Evolutionary conservation across 148 eudicot genomes (phyloP), one percentile per base, ranked within the genome.

Genomic region (Polygonum aviculare): DNA sequence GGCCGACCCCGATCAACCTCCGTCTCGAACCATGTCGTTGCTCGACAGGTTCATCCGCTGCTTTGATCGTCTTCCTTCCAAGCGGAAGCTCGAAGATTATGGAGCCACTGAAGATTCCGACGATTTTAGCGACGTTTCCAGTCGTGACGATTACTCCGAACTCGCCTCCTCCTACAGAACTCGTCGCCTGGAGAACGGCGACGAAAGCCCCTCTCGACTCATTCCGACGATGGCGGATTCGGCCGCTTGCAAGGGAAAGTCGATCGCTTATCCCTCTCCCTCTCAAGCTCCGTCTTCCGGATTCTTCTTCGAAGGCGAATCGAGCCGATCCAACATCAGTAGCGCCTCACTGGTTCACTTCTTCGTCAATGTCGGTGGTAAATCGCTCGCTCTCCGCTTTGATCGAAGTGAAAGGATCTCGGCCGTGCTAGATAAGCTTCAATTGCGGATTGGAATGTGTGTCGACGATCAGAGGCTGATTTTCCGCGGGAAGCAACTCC

Each of bases 401-500:
- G 73, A 84, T 50, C 62, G 71, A 12, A 36, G 67, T 2, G 98
- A 90, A 54, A 85, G 92, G 0, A 83, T 95, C 4, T 76, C 79
- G 50, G 36, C 73, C 12, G 41, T 95, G 1, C 94, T 87, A 38
- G 69, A 78, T 33, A 77, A 78, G 15, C 85, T 95, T 3, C 74
- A 83, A 1, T 22, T 69, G 5, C 15, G 81, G 1, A 90, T 91
- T 0, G 85, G 90, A 1, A 88, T 16, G 41, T 7, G 12, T 57
- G 22, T 11, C 33, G 21, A 16, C 19, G 86, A 84, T 45, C 98
- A 90, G 69, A 57, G 96, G 18, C 19, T 95, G 4, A 82, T 95
- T 1, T 92, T 88, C 36, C 51, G 75, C 0, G 92, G 97, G 5
- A 89, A 77, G 75, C 96, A 95, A 80, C 83, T 95, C 3, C 89